Conservation (phyloP, 2,329 filamentous ascomycete genomes). For the Lecanicillium sp. region DNA sequence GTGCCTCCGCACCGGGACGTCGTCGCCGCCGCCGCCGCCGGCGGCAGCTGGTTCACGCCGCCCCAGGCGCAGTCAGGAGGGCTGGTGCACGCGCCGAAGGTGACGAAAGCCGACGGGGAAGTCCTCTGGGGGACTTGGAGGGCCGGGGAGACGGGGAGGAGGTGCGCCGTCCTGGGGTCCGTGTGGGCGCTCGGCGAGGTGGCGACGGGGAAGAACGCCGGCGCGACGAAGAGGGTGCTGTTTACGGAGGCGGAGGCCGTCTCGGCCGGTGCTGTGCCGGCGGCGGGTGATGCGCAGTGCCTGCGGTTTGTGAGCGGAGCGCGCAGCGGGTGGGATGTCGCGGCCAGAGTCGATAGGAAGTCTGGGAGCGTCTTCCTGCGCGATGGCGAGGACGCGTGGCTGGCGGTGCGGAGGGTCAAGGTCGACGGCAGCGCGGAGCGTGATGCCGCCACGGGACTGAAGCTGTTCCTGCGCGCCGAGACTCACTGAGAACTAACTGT, state of each 20-base stretch:
- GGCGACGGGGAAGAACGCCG: constrained; percentile 16
- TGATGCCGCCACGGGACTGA: constrained; percentile 22
- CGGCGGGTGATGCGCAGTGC: not conserved
- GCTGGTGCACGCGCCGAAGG: constrained; percentile 61
- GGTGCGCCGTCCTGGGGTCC: constrained; percentile 55
- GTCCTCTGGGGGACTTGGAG: constrained; percentile 54
- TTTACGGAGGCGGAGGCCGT: constrained; percentile 29
- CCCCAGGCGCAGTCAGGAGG: too few species aligned
- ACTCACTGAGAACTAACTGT: not conserved
- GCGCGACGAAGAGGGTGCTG: constrained; percentile 31
- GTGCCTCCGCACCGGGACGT: constrained; percentile 50
- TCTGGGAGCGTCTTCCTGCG: constrained; percentile 21
- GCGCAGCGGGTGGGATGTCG: constrained; percentile 4
- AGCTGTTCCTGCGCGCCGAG: constrained; percentile 13
- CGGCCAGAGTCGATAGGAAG: constrained; percentile 13
- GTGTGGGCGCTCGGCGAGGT: constrained; percentile 52
- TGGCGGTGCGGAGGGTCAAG: constrained; percentile 27
- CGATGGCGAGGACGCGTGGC: constrained; percentile 16
- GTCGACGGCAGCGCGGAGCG: constrained; percentile 28
- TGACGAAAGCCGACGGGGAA: constrained; percentile 57
- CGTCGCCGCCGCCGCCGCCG: constrained; percentile 19
- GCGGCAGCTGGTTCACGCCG: constrained; percentile 17
- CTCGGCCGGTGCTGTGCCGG: constrained; percentile 7
- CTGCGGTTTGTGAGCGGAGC: not conserved
- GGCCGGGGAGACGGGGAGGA: constrained; percentile 47